A percentile compares a stretch with the other conserved stretches of the same genome.
Evolutionary conservation across 768 basidiomycete genomes (phyloP).

Genomic region (Neoboletus subvelutipes): DNA sequence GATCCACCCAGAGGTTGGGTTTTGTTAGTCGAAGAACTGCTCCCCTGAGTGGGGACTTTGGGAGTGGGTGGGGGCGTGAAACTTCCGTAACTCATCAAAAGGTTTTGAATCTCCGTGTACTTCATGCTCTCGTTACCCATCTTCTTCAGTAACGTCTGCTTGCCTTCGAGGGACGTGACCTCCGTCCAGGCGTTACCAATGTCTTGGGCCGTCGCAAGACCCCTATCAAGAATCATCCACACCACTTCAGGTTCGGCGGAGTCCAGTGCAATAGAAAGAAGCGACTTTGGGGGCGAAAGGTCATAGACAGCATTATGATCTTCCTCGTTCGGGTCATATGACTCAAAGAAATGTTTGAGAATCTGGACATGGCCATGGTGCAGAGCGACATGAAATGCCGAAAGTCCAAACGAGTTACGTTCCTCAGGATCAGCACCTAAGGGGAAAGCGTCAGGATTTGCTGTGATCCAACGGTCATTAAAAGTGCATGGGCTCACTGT

Average conservation of each 20-base stretch:
- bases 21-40: conserved; percentile 12
- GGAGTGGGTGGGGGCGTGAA: conserved; percentile 47
- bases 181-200: conserved; percentile 52
- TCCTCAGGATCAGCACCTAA: conserved; percentile 75
- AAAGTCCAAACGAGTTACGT: conserved; percentile 53
- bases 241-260: conserved; percentile 64
- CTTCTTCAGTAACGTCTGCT: conserved; percentile 25
- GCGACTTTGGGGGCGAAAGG: conserved; percentile 37
- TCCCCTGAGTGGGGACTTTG: conserved; percentile 11
- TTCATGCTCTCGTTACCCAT: conserved; percentile 33
- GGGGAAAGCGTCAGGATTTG: conserved; percentile 18
- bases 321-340: conserved; percentile 52
- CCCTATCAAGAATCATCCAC: conserved; percentile 60
- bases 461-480: conserved; percentile 25
- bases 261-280: conserved; percentile 57
- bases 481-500: conserved; percentile 49
- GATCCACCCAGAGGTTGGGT: conserved; percentile 14
- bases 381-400: conserved; percentile 68
- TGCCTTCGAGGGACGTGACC: conserved; percentile 40
- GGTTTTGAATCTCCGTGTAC: conserved; percentile 49
- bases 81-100: conserved; percentile 51
- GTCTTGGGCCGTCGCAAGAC: conserved; percentile 49
- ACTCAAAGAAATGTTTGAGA: conserved; percentile 59
- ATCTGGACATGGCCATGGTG: conserved; percentile 51
- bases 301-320: conserved; percentile 54